Base-by-base conservation (phyloP, 352 stramenopile species). In the Phytophthora cactorum region DNA sequence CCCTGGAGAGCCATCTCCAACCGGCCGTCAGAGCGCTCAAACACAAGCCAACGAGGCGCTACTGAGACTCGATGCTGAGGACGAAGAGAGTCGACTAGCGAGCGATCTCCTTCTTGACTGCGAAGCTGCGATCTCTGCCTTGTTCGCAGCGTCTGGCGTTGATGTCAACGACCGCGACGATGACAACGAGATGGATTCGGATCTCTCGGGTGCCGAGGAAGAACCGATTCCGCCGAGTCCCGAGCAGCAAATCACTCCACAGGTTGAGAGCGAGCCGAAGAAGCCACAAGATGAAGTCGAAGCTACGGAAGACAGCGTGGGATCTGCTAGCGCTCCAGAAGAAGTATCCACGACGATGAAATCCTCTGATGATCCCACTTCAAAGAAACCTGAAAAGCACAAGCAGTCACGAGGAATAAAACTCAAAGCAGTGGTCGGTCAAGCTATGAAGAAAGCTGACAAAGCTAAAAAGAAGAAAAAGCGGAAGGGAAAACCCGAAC, bases 141-240 rank as follows among this genome's bases (percentile, higher is more conserved):
- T 92, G 22, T 86, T 82, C 49, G 63, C 72, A 2, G 2, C 36
- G 0, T 43, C 36, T 5, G 66, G 68, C 29, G 64, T 59, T 17
- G 55, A 72, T 2, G 27, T 11, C 75, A 9, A 43, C 72, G 5
- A 59, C 72, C 12, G 36, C 22, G 57, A 68, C 3, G 55, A 74
- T 9, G 12, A 8, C 45, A 36, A 31, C 5, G 17, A 14, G 10
- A 12, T 78, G 34, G 80, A 89, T 72, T 91, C 85, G 10, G 85
- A 93, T 15, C 52, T 92, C 2, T 93, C 85, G 2, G 81, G 73
- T 9, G 85, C 80, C 1, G 81, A 86, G 14, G 77, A 93, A 52
- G 80, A 90, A 31, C 77, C 80, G 27, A 88, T 91, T n/a, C 75
- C 80, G 5, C 84, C 82, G 0, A 84, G 64, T 52, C 46, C 51